Evolutionary conservation across 2,329 filamentous ascomycete genomes (phyloP), one percentile per base, ranked within the genome.

Genomic region (Fusarium sp.): DNA sequence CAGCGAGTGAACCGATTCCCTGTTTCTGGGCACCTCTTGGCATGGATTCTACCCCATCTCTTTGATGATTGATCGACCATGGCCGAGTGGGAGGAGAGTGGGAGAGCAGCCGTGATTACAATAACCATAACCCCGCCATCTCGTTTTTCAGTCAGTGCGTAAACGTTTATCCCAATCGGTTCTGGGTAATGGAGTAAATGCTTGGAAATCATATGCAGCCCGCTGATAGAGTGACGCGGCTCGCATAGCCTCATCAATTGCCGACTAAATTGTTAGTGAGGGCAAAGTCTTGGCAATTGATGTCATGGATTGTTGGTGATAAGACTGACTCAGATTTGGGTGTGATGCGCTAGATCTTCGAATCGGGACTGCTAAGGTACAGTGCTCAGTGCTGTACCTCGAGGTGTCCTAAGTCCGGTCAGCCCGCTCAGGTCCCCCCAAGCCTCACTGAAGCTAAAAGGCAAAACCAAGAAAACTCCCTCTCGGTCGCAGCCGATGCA

Each of bases 21-120:
- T 51, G 42, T 24, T 28, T 38, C 42, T 58, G 15, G 24, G 33
- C 56, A 20, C 8, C 26, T 38, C 56, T 51, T 58, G 42, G 56
- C 56, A 22, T 20, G 24, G 31, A 6, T 51, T 58, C 14, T 24
- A n/a, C 24, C 56, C 55, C 41, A 49, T 51, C 24, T 28, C 20
- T n/a, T 7, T 39, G 35, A n/a, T 36, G 14, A 58, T 18, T 6
- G 42, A 49, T 36, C 35, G 55, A 49, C 44, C 7, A 18, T n/a
- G 51, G 20, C 56, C 56, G 56, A 58, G 56, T 58, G 56, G 56
- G 56, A 58, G 56, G 22, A 58, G n/a, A 51, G 56, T 58, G 56
- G 56, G 56, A 35, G 41, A 35, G n/a, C 31, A 35, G 24, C 33
- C 13, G 15, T 49, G 55, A 49, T 58, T 31, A 31, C 55, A 26